phyloP scores from a whole-genome alignment of 176 grass and related monocot genomes.

The Ananas comosus region DNA sequence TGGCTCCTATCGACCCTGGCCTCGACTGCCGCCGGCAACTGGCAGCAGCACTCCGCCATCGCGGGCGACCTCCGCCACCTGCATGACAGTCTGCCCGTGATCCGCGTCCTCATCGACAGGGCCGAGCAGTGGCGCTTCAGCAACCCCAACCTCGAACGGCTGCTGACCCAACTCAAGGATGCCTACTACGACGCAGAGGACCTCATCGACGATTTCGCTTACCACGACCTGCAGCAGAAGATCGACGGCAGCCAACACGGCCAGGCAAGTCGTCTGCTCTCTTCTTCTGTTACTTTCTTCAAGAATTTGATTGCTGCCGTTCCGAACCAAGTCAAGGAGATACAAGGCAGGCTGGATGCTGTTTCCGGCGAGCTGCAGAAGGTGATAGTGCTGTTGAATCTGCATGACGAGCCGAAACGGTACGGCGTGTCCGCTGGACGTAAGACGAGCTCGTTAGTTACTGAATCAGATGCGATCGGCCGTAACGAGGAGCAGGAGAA shows the following conservation, averaged over 20 bases:
- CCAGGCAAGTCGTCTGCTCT: slow-evolving; percentile 4
- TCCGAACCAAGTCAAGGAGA: slow-evolving; percentile 6
- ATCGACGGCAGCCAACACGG: slow-evolving; percentile 4
- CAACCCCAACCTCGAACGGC: slow-evolving; percentile 1
- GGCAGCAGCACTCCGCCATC: not conserved
- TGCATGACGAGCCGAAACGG: not conserved
- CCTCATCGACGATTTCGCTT: slow-evolving; percentile 16
- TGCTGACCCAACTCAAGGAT: slow-evolving; percentile 23
- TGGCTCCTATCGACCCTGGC: too few species aligned
- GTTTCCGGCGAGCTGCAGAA: slow-evolving; percentile 3
- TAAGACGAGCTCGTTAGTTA: slow-evolving; percentile 3
- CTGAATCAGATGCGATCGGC: not conserved
- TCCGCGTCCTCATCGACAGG: slow-evolving; percentile 11
- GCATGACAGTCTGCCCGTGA: not conserved
- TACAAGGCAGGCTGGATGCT: slow-evolving; percentile 17
- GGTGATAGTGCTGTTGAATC: slow-evolving; percentile 12
- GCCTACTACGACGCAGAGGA: slow-evolving; percentile 19
- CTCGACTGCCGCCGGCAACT: too few species aligned
- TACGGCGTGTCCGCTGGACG: slow-evolving; percentile 9
- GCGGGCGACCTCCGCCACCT: slow-evolving; percentile 1
- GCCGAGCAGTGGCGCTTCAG: slow-evolving; percentile 20
- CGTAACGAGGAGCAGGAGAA: not conserved
- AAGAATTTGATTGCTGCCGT: slow-evolving; percentile 1
- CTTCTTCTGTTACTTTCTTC: slow-evolving; percentile 5
- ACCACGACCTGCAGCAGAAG: slow-evolving; percentile 15